Percentiles rank a stretch among this genome's conserved stretches.
Conservation (phyloP, 495 filamentous ascomycete species). For the Durotheca rogersii region DNA sequence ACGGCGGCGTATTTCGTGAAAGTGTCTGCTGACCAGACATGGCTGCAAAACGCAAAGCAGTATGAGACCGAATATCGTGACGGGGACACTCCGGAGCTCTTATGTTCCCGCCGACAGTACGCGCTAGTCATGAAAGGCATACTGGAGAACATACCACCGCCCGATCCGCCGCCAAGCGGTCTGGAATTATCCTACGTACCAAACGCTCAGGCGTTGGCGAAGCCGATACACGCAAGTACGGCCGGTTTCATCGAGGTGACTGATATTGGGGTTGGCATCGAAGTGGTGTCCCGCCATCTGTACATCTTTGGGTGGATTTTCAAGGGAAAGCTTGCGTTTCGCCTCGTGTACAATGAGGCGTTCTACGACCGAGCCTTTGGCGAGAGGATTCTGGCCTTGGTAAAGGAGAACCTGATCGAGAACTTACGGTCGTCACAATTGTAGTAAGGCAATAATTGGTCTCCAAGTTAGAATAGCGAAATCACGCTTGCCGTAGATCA, state of each 20-base stretch:
- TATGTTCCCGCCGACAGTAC: neutral
- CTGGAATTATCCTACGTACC: neutral
- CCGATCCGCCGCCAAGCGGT: neutral
- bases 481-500: too few relatives aligned
- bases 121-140: neutral
- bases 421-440: too few relatives aligned
- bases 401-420: too few relatives aligned
- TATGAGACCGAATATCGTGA: neutral
- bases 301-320: constrained; percentile 35
- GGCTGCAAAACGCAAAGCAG: neutral
- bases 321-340: constrained; percentile 29
- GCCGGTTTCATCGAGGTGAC: too few relatives aligned
- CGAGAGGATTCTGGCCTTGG: constrained; percentile 4
- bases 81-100: neutral
- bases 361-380: constrained; percentile 27
- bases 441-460: too few relatives aligned
- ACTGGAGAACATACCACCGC: neutral
- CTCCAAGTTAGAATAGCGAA: too few relatives aligned
- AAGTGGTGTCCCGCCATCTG: constrained; percentile 29
- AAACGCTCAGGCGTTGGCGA: too few relatives aligned
- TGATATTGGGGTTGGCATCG: constrained; percentile 29
- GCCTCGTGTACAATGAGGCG: constrained; percentile 39
- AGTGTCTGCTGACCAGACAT: neutral
- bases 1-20: neutral
- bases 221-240: too few relatives aligned